Percentiles rank a stretch among this genome's conserved stretches.
These are phyloP conservation scores for Passiflora organensis DNA, from an alignment of 345 rosid genomes.

Conservation along the genomic window DNA sequence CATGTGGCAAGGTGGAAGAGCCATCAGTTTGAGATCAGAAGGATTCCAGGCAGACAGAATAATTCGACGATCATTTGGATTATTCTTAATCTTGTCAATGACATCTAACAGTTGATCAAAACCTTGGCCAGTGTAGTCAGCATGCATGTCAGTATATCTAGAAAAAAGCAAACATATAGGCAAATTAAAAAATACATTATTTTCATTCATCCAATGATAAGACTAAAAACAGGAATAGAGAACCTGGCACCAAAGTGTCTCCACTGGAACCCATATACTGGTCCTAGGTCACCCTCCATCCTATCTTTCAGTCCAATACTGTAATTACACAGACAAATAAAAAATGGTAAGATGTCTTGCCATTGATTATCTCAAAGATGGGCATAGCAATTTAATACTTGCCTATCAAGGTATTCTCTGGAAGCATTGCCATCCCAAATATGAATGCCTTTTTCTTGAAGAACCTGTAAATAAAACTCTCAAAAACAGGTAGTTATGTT, in stretches of 20 bases:
- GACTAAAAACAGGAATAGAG: constrained; percentile 12
- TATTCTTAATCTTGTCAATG: constrained; percentile 81
- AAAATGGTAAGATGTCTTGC: constrained; percentile 6
- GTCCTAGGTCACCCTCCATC: constrained; percentile 96
- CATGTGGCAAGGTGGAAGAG: constrained; percentile 99
- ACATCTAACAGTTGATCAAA: constrained; percentile 93
- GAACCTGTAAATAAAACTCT: constrained; percentile 46
- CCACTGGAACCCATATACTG: constrained; percentile 98
- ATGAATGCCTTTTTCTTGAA: constrained; percentile 85
- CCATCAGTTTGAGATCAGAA: constrained; percentile 85
- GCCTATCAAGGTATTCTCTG: constrained; percentile 85
- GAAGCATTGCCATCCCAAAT: constrained; percentile 99
- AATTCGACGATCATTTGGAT: constrained; percentile 84
- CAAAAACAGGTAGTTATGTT: constrained; percentile 6
- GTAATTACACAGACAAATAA: constrained; percentile 21
- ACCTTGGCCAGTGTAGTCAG: constrained; percentile 90
- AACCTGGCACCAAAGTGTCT: constrained; percentile 98
- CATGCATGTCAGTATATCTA: constrained; percentile 94
- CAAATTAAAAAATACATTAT: too few species aligned
- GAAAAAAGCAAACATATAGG: constrained; percentile 4
- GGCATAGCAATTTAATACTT: constrained; percentile 9
- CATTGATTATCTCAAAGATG: not conserved
- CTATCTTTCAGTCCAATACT: constrained; percentile 76
- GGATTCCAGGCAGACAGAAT: constrained; percentile 98
- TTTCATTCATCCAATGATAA: not conserved